These are phyloP conservation scores for Aspergillus ochraceus DNA, from an alignment of 2,329 filamentous ascomycete genomes.

Conservation along the genomic window DNA sequence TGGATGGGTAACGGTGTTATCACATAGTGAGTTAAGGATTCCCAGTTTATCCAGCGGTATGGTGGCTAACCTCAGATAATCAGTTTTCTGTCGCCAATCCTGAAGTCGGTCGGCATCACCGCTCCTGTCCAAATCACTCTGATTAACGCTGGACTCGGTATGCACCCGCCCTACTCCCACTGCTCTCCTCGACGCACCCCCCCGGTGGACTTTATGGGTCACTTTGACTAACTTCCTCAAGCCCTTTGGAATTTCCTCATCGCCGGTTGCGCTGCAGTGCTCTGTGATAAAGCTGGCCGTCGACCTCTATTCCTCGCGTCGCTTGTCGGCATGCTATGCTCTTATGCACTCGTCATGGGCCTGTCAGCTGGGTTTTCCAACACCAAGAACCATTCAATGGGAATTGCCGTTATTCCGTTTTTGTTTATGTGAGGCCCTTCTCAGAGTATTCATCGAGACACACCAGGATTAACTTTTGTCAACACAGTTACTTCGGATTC, in stretches of 20 bases:
- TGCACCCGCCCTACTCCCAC: conserved; percentile 33
- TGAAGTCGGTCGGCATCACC: conserved; percentile 40
- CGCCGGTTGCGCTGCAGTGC: conserved; percentile 20
- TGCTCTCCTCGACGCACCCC: no score
- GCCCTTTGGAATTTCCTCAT: conserved; percentile 31
- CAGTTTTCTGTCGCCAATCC: conserved; percentile 15
- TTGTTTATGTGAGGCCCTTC: no score
- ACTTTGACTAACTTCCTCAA: conserved; percentile 26
- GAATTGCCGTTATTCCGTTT: no score
- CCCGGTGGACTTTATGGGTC: no score
- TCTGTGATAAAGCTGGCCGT: conserved; percentile 27
- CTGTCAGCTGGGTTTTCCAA: no score
- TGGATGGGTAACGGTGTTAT: conserved; percentile 54
- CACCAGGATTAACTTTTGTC: no score
- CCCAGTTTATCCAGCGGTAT: no score
- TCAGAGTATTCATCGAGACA: no score
- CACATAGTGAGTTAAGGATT: conserved; percentile 37
- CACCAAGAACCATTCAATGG: no score
- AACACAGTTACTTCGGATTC: conserved; percentile 30
- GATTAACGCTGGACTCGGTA: conserved; percentile 42
- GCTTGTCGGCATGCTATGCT: conserved; percentile 42
- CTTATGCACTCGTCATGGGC: conserved; percentile 23
- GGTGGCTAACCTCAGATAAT: no score
- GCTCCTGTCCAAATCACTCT: conserved; percentile 34
- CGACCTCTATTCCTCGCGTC: conserved; percentile 44